These are phyloP conservation scores for Penicillium arizonense DNA, from an alignment of 495 filamentous ascomycete species.

Conservation along the genomic window DNA sequence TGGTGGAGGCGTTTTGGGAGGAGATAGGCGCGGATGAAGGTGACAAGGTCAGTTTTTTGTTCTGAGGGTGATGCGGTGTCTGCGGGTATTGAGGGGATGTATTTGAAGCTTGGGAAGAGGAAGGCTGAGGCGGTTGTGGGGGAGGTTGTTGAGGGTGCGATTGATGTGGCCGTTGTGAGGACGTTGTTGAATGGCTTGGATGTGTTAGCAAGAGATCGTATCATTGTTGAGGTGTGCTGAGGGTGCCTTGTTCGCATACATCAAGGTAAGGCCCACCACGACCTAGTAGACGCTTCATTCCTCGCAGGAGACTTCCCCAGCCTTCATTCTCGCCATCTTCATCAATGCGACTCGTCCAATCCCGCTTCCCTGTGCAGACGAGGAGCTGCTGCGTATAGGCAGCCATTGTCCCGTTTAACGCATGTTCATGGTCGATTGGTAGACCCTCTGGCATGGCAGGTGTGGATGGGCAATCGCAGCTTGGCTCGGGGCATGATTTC, in stretches of 20 bases:
- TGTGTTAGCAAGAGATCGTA: conserved; percentile 1
- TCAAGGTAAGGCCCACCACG: conserved; percentile 66
- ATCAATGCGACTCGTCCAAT: conserved; percentile 75
- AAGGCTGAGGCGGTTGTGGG: conserved; percentile 59
- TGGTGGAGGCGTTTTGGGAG: conserved; percentile 59
- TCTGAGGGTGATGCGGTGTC: conserved; percentile 8
- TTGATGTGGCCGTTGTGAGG: conserved; percentile 68
- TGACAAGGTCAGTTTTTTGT: conserved; percentile 21
- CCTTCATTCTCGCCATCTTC: conserved; percentile 50
- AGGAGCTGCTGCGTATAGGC: conserved; percentile 80
- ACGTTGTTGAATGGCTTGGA: conserved; percentile 76
- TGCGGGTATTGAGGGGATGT: conserved; percentile 64
- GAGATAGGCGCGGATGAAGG: conserved; percentile 40
- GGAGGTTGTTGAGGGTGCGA: conserved; percentile 46
- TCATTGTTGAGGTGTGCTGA: not conserved
- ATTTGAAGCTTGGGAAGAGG: conserved; percentile 77
- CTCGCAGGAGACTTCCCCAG: conserved; percentile 63
- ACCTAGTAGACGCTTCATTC: conserved; percentile 65
- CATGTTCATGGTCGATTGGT: conserved; percentile 70
- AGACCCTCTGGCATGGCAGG: conserved; percentile 63
- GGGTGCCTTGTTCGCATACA: conserved; percentile 47
- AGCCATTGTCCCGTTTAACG: conserved; percentile 72
- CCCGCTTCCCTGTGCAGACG: conserved; percentile 71
- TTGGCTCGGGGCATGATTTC: conserved; percentile 66
- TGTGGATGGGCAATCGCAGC: conserved; percentile 66